Base-by-base conservation (phyloP, 306 rosid genomes). In the Rosa lucieae region DNA sequence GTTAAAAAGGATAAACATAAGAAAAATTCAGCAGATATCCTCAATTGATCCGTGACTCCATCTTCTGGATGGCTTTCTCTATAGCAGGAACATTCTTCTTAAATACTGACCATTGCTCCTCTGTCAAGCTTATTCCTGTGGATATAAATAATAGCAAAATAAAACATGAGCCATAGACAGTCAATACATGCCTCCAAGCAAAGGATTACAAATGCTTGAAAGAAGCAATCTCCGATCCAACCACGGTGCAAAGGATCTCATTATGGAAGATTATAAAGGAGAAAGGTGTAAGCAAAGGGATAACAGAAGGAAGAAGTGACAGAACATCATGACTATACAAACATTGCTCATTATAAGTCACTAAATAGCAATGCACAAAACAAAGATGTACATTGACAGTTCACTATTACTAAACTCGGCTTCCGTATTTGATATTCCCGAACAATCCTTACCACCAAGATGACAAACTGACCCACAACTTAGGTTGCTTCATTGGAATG, bases 121-220 rank as follows among this genome's bases (percentile, higher is more conserved):
- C 92, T 2, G 93, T 93, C 97, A 93, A 83, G 85, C 98, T 93
- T 82, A 95, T 95, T 81, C 99, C 99, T 95, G 92, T 82, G n/a
- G 72, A 70, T 39, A 80, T 37, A 74, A 2, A 42, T 4, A 23
- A 10, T 5, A 18, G 26, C 3, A 23, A 35, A 26, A 82, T 67
- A 55, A 69, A 66, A 68, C 35, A 82, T 70, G 39, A 42, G 46
- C 20, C n/a, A 6, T 23, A 40, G 46, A 53, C 1, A 8, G 32
- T 53, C 42, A 1, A 14, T 71, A 12, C 47, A 69, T 0, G 8
- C 70, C 58, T 10, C 21, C 81, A 26, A 49, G 5, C 55, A 67
- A 3, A 66, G 8, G 37, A 51, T 35, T 0, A 39, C 23, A 51
- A 72, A 48, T 40, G 14, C 8, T 9, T 15, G 26, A 49, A 10